Conservation (phyloP, 139 green algal genomes). For the Helicosporidium sp. region DNA sequence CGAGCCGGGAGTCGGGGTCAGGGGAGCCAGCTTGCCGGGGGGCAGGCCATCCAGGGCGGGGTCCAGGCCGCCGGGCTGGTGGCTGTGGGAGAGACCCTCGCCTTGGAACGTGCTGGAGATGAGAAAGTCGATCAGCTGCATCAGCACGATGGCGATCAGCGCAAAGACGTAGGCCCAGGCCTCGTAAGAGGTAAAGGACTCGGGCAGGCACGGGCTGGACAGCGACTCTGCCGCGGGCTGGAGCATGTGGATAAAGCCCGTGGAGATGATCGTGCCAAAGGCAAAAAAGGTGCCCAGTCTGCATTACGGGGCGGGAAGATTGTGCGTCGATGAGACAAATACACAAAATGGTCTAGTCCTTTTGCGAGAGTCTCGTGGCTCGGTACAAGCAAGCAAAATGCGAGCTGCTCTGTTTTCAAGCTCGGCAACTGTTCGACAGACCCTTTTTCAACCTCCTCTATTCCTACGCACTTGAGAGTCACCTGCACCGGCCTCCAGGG, state of each 20-base stretch:
- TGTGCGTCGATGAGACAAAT: too few species aligned
- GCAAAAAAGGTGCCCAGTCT: neutral
- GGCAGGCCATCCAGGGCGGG: neutral
- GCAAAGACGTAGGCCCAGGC: conserved; percentile 20
- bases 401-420: too few species aligned
- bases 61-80: neutral
- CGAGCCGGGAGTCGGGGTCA: too few species aligned
- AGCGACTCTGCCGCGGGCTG: conserved; percentile 12
- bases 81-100: neutral
- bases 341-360: too few species aligned
- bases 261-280: conserved; percentile 19
- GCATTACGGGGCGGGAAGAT: too few species aligned
- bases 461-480: neutral
- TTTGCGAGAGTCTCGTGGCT: too few species aligned
- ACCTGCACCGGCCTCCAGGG: neutral
- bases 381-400: too few species aligned
- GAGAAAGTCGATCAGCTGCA: conserved; percentile 11
- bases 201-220: conserved; percentile 13
- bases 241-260: conserved; percentile 34
- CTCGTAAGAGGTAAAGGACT: conserved; percentile 13
- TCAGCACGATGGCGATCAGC: conserved; percentile 13
- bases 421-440: too few species aligned
- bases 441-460: too few species aligned
- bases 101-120: too few species aligned
- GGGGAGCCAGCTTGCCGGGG: too few species aligned